phyloP scores from a whole-genome alignment of 2,329 filamentous ascomycete genomes.

The Colletotrichum lini region DNA sequence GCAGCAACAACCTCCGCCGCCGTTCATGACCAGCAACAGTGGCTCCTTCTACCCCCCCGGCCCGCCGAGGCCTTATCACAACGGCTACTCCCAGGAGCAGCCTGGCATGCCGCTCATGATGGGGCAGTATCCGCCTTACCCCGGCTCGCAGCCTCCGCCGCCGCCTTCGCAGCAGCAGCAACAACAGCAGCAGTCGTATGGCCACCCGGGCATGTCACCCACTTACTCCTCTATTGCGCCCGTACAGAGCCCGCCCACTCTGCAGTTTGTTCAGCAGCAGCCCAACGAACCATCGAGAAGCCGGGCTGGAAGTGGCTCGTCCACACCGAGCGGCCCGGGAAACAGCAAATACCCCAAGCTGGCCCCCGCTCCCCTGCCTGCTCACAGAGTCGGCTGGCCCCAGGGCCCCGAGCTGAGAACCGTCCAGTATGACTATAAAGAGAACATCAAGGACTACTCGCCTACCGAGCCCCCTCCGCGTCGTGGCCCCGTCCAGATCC shows the following conservation, averaged over 20 bases:
- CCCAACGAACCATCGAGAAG: conserved; percentile 33
- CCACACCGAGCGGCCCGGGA: conserved; percentile 37
- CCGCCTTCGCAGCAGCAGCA: conserved; percentile 23
- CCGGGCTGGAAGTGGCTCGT: conserved; percentile 42
- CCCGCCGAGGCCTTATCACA: conserved; percentile 39
- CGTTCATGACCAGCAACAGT: conserved; percentile 37
- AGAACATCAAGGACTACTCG: conserved; percentile 71
- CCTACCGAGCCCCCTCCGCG: conserved; percentile 69
- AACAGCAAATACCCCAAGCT: conserved; percentile 65
- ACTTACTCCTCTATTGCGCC: conserved; percentile 41
- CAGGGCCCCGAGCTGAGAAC: conserved; percentile 70
- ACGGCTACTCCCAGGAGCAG: conserved; percentile 37
- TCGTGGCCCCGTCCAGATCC: conserved; percentile 69
- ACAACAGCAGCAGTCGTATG: conserved; percentile 26
- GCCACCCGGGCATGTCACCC: conserved; percentile 36
- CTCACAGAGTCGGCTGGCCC: conserved; percentile 63
- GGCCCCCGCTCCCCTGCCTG: conserved; percentile 69
- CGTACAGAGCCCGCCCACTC: conserved; percentile 36
- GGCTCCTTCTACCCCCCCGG: conserved; percentile 40
- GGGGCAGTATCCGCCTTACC: conserved; percentile 30
- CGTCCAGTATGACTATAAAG: conserved; percentile 68
- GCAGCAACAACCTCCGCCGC: conserved; percentile 28
- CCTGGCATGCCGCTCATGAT: conserved; percentile 37
- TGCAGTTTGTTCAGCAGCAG: conserved; percentile 41
- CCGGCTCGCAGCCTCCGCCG: conserved; percentile 18